Conservation (phyloP, 192 early-diverging fungal species). For the Rhizophagus sp. region DNA sequence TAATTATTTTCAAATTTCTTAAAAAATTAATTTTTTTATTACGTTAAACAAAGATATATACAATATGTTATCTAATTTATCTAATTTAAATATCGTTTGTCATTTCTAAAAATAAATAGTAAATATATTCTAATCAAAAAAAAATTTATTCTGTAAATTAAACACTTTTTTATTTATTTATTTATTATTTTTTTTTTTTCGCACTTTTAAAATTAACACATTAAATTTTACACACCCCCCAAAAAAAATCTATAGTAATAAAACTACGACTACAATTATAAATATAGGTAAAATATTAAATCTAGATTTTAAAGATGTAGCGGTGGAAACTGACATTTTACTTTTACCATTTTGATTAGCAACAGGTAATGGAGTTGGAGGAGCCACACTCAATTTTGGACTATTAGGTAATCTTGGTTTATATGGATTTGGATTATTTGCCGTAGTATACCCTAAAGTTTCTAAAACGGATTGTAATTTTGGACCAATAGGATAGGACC, state of each 20-base stretch:
- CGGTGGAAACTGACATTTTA: background rate
- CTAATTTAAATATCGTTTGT: no score
- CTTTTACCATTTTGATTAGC: background rate
- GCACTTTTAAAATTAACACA: no score
- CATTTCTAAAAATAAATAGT: no score
- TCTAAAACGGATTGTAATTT: constrained; percentile 28
- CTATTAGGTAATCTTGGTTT: background rate
- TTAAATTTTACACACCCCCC: no score
- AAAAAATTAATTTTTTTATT: no score
- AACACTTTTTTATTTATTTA: no score
- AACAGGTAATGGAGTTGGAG: background rate
- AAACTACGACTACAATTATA: background rate
- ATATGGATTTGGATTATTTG: background rate
- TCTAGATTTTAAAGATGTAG: background rate
- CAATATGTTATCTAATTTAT: no score
- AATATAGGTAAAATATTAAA: background rate
- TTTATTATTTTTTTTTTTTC: no score
- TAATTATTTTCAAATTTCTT: background rate
- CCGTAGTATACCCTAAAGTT: constrained; percentile 30
- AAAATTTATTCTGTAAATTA: no score
- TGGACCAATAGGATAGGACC: constrained; percentile 32
- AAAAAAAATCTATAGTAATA: background rate
- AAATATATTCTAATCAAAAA: no score
- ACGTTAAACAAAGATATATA: no score
- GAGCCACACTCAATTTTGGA: background rate